Evolutionary conservation across 495 filamentous ascomycete species (phyloP), one percentile per base, ranked within the genome.

Genomic region (Venustampulla echinocandica): DNA sequence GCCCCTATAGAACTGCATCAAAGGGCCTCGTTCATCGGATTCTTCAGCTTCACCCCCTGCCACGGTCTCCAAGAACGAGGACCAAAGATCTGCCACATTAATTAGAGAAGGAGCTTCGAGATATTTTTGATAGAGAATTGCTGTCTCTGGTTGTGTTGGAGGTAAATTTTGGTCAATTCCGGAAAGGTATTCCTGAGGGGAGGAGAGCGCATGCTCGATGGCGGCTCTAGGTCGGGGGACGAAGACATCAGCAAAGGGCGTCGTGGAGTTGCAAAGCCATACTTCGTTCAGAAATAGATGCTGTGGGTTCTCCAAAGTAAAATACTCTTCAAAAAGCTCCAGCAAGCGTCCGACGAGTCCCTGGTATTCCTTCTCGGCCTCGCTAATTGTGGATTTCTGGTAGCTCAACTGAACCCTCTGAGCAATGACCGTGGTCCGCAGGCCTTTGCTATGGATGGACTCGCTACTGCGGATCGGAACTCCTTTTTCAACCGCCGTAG

Each of bases 121-220:
- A 61, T 94, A 96, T 21, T 96, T 67, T 47, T 93, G 87, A 65
- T 95, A 98, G 48, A 97, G 55, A 14, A 95, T 83, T 1, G 88
- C 75, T 13, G 82, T 83, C 11, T 85, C 67, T 7, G 93, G 90
- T 53, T 90, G 77, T 6, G 79, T 84, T 6, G 78, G 55, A 4
- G 74, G 76, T 4, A 82, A 45, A 2, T 61, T 61, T n/a, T n/a
- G n/a, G 59, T 70, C 64, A 21, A 71, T 60, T 14, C 55, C 51
- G 41, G 64, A 50, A 11, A 97, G 76, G 58, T 96, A 97, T 56
- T 95, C 85, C 42, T 89, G 80, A 4, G 93, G 90, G 14, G 70
- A 74, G 1, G 77, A 76, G 36, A 98, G 68, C 20, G 88, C 89
- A 17, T 87, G 79, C 54, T 90, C 89, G 45, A 95, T 74, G 0